Evolutionary conservation across 2,329 filamentous ascomycete genomes (phyloP).

Genomic region (Neonectria coccinea): DNA sequence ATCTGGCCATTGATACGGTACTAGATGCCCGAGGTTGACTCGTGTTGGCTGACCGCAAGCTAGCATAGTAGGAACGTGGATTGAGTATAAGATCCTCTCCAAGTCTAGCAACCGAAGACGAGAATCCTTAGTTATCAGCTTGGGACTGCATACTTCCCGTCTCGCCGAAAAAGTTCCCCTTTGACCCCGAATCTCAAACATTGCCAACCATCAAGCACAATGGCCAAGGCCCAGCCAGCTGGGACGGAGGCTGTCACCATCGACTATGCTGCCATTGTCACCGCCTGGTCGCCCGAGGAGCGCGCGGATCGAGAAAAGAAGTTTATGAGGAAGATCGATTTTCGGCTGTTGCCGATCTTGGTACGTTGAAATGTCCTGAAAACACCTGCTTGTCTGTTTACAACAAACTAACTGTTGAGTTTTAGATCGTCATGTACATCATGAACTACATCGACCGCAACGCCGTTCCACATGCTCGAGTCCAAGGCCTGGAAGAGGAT

Average conservation of each 20-base stretch:
- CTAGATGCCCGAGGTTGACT: not conserved
- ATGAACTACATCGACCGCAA: conserved; percentile 67
- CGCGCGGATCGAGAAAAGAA: conserved; percentile 24
- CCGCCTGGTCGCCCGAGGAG: conserved; percentile 30
- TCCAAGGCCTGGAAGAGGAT: conserved; percentile 59
- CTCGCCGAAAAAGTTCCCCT: not conserved
- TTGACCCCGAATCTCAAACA: not conserved
- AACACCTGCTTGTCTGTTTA: not conserved
- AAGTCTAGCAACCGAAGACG: not conserved
- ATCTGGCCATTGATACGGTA: not conserved
- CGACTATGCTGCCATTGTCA: conserved; percentile 39
- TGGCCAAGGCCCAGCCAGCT: conserved; percentile 19
- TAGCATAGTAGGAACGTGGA: not conserved
- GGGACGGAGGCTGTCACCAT: conserved; percentile 4
- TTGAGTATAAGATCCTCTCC: conserved; percentile 25
- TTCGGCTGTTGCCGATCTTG: conserved; percentile 28
- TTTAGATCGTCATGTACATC: conserved; percentile 58
- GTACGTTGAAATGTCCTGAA: not conserved
- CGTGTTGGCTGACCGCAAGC: conserved; percentile 6
- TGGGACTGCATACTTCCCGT: not conserved
- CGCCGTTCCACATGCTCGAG: conserved; percentile 50
- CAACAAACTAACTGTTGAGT: not conserved
- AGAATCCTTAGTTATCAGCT: not conserved
- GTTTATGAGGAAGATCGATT: conserved; percentile 31
- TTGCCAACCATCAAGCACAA: conserved; percentile 1